Percentiles rank a stretch among this genome's conserved stretches.
Conservation (phyloP, 768 basidiomycete species). For the Pleurotus platypus region DNA sequence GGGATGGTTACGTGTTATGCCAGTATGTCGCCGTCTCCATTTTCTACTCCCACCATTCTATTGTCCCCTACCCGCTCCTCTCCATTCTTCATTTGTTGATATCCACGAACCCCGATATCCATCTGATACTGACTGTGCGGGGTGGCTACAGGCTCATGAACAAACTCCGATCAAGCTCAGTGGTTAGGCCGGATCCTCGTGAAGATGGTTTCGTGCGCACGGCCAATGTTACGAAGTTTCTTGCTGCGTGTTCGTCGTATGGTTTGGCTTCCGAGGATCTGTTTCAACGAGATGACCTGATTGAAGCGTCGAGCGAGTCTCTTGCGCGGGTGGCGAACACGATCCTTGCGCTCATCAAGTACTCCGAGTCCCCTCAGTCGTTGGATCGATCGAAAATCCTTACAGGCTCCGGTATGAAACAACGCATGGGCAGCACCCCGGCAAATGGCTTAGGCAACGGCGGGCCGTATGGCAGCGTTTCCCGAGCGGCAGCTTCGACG, state of each 20-base stretch:
- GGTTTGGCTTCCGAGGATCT: constrained; percentile 61
- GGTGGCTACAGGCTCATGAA: constrained; percentile 63
- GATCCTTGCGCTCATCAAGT: constrained; percentile 64
- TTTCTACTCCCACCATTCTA: constrained; percentile 16
- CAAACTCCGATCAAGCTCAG: constrained; percentile 60
- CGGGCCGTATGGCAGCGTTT: constrained; percentile 28
- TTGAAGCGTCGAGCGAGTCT: constrained; percentile 54
- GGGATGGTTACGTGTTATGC: constrained; percentile 87
- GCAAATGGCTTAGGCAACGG: constrained; percentile 26
- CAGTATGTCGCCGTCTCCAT: constrained; percentile 55
- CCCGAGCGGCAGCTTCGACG: constrained; percentile 55
- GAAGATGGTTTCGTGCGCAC: constrained; percentile 65
- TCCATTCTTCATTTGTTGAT: neutral
- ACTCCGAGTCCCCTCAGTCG: constrained; percentile 51
- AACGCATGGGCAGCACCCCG: constrained; percentile 11
- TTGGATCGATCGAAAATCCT: constrained; percentile 43
- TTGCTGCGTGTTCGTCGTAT: constrained; percentile 69
- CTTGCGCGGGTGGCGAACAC: constrained; percentile 72
- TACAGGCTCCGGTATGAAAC: constrained; percentile 33
- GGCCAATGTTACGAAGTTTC: constrained; percentile 74
- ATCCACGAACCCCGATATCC: constrained; percentile 7
- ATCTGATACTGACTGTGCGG: constrained; percentile 2
- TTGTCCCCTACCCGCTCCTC: constrained; percentile 1
- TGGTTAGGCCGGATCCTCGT: constrained; percentile 60
- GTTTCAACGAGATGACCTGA: constrained; percentile 67